phyloP scores from a whole-genome alignment of 371 early-diverging fungal species.

The Homolaphlyctis polyrhiza region DNA sequence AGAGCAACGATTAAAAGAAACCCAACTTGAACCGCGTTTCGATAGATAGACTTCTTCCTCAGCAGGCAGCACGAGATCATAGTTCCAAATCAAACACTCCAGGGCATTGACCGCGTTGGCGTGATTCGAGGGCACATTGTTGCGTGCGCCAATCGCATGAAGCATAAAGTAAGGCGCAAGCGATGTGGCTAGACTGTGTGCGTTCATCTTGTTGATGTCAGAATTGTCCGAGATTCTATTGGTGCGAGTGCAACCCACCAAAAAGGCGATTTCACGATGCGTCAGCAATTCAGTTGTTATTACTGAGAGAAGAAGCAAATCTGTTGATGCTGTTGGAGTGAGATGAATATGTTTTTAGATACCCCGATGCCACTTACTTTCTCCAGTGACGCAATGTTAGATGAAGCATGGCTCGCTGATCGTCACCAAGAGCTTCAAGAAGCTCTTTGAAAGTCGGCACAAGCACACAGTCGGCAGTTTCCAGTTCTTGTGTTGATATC shows the following conservation, averaged over 20 bases:
- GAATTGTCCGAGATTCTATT: conserved; percentile 1
- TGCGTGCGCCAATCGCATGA: neutral
- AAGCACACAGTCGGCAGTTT: neutral
- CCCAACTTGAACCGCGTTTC: neutral
- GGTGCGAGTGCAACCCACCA: neutral
- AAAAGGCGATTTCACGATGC: no score
- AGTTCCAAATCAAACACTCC: conserved; percentile 6
- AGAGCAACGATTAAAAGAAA: neutral
- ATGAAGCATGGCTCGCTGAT: neutral
- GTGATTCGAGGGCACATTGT: neutral
- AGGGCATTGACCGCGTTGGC: neutral
- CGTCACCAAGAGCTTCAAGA: neutral
- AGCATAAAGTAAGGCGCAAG: neutral
- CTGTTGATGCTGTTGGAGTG: no score
- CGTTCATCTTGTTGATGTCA: neutral
- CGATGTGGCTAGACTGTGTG: neutral
- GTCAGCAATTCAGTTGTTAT: no score
- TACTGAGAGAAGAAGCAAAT: no score
- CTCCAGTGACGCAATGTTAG: conserved; percentile 1
- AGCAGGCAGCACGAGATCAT: neutral
- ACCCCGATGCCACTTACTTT: neutral
- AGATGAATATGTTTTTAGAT: no score
- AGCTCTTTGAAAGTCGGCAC: neutral
- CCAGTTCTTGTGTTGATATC: no score
- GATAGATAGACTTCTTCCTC: no score